These are phyloP conservation scores for Rhizopogon parksii DNA, from an alignment of 1,284 basidiomycete genomes.

Conservation along the genomic window DNA sequence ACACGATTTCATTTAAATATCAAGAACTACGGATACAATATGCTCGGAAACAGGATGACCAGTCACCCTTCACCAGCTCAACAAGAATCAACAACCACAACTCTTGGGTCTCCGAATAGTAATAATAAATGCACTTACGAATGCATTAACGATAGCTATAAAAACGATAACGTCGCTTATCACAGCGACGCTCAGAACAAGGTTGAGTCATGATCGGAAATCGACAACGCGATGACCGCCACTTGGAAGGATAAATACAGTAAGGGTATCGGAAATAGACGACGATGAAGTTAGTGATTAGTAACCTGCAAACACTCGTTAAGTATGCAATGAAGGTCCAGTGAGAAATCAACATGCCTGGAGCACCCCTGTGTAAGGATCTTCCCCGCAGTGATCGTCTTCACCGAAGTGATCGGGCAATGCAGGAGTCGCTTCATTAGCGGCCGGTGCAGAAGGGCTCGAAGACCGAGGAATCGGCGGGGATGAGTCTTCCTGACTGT, in stretches of 20 bases:
- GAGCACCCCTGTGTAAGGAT: slow-evolving; percentile 3
- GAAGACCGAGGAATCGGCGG: not conserved
- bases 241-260: not conserved
- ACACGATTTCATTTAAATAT: slow-evolving; percentile 3
- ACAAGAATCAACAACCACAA: slow-evolving; percentile 8
- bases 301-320: slow-evolving; percentile 1
- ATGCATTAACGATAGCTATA: not conserved
- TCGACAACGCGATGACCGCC: not conserved
- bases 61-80: not conserved
- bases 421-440: not conserved
- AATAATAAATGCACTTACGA: slow-evolving; percentile 14
- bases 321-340: not conserved
- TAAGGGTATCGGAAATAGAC: slow-evolving; percentile 8
- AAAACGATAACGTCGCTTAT: not conserved
- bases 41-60: slow-evolving; percentile 1
- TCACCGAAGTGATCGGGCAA: slow-evolving; percentile 3
- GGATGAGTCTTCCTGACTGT: slow-evolving; percentile 3
- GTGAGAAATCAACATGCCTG: slow-evolving; percentile 8
- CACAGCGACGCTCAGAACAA: slow-evolving; percentile 10
- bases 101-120: slow-evolving; percentile 8
- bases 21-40: slow-evolving; percentile 20
- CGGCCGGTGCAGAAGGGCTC: not conserved
- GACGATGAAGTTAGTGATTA: slow-evolving; percentile 8
- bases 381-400: not conserved
- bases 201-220: not conserved